Conservation (phyloP, 208 protist genomes). For the Porcisia deanei region DNA sequence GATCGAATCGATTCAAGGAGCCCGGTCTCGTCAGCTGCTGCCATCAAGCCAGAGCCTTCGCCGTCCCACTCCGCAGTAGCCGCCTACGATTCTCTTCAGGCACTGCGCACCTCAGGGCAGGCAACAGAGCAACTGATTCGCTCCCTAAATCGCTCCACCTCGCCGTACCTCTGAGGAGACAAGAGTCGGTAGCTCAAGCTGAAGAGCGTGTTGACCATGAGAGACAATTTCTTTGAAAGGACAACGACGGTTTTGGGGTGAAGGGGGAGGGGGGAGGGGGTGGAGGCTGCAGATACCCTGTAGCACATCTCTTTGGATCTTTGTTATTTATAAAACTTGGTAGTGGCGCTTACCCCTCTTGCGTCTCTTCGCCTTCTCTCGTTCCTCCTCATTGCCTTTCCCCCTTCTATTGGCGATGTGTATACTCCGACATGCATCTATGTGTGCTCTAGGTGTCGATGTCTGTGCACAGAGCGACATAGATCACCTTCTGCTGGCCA, state of each 20-base stretch:
- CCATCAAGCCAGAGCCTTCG: neutral
- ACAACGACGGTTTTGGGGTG: neutral
- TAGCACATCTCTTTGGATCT: neutral
- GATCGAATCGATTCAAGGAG: neutral
- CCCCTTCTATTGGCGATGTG: neutral
- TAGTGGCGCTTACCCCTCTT: no score
- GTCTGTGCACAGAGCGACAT: neutral
- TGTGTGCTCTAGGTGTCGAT: neutral
- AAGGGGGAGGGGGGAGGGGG: neutral
- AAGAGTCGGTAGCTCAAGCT: neutral
- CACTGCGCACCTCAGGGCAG: constrained; percentile 20
- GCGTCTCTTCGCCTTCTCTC: neutral
- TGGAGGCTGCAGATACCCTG: neutral
- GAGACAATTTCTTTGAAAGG: no score
- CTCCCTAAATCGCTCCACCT: constrained; percentile 21
- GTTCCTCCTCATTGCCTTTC: neutral
- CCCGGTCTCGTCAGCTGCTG: neutral
- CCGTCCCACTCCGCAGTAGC: neutral
- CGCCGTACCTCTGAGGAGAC: neutral
- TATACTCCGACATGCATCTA: neutral
- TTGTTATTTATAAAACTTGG: neutral
- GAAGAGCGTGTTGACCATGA: neutral
- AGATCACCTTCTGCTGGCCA: neutral
- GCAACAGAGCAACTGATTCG: constrained; percentile 15
- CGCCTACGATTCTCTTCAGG: constrained; percentile 22